phyloP scores from a whole-genome alignment of 108 stramenopile genomes.

The Stephanodiscus triporus region DNA sequence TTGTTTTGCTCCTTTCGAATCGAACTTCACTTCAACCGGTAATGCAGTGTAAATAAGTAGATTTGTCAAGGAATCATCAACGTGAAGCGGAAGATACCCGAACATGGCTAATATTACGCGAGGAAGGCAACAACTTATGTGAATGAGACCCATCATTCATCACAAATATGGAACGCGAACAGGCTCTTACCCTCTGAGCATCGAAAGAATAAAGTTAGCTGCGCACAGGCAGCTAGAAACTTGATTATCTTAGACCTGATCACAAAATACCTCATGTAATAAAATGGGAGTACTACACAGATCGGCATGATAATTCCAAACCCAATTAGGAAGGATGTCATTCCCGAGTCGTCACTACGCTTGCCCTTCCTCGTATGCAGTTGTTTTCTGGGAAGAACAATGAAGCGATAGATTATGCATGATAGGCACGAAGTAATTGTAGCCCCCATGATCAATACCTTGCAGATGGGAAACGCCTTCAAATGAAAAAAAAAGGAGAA shows the following conservation, averaged over 20 bases:
- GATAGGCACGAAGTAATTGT: slow-evolving; percentile 9
- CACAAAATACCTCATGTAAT: slow-evolving; percentile 9
- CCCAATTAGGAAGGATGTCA: slow-evolving; percentile 12
- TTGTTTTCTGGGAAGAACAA: slow-evolving; percentile 32
- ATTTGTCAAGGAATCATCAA: slow-evolving; percentile 34
- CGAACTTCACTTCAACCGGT: slow-evolving; percentile 36
- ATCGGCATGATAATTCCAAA: slow-evolving; percentile 43
- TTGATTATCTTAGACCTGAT: slow-evolving; percentile 37
- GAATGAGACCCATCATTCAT: not conserved
- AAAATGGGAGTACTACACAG: slow-evolving; percentile 22
- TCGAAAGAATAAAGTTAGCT: slow-evolving; percentile 28
- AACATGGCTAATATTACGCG: slow-evolving; percentile 28
- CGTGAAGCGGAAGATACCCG: slow-evolving; percentile 34
- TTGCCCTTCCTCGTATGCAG: not conserved
- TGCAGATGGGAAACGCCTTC: not conserved
- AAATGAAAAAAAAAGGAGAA: not conserved
- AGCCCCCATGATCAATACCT: slow-evolving; percentile 11
- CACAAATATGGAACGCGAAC: not conserved
- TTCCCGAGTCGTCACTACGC: not conserved
- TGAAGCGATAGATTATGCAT: slow-evolving; percentile 25
- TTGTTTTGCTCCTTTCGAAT: slow-evolving; percentile 25
- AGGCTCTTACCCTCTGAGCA: slow-evolving; percentile 32
- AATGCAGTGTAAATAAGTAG: slow-evolving; percentile 31
- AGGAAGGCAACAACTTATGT: not conserved
- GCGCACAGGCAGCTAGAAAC: slow-evolving; percentile 29